Base-by-base conservation (phyloP, 495 filamentous ascomycete species). In the Penicillium longicatenatum region DNA sequence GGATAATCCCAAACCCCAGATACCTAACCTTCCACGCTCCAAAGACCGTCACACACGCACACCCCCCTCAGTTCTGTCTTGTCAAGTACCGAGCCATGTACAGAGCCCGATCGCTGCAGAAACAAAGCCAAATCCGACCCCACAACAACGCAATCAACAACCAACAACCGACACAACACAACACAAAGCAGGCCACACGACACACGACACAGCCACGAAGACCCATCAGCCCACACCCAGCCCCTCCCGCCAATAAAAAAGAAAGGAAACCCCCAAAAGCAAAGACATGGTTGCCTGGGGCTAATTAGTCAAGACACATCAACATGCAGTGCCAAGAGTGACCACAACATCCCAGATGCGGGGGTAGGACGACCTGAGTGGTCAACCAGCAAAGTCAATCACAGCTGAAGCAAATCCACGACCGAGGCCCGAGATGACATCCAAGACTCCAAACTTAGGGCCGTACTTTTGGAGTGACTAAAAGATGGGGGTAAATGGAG, bases 151-250 rank as follows among this genome's bases (percentile, higher is more conserved):
- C n/a, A n/a, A n/a, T n/a, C n/a, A n/a, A n/a, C n/a, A n/a, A n/a
- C n/a, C n/a, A n/a, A n/a, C n/a, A n/a, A n/a, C n/a, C n/a, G n/a
- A n/a, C n/a, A n/a, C 14, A 16, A 24, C 24, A 48, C 45, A 30
- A 14, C 16, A 48, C 24, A 26, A 26, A 4, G 7, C 26, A 26
- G 26, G 26, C 45, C 37, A 39, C 16, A 39, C 37, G 16, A 39
- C 37, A 39, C 37, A 39, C 37, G 16, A 48, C 45, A 46, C 43
- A 46, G 45, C 21, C 45, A 48, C 45, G 45, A 48, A 24, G 45
- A 48, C 30, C 45, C 45, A 48, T 48, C 45, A 48, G 16, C 16
- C 43, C 43, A 24, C 22, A 1, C 41, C 20, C 41, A 10, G n/a
- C 6, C 3, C 41, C 20, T n/a, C n/a, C n/a, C n/a, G n/a, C n/a